Percentiles rank a stretch among this genome's conserved stretches.
Evolutionary conservation across 2,329 filamentous ascomycete species (phyloP).

Genomic region (Penicillium sp.): DNA sequence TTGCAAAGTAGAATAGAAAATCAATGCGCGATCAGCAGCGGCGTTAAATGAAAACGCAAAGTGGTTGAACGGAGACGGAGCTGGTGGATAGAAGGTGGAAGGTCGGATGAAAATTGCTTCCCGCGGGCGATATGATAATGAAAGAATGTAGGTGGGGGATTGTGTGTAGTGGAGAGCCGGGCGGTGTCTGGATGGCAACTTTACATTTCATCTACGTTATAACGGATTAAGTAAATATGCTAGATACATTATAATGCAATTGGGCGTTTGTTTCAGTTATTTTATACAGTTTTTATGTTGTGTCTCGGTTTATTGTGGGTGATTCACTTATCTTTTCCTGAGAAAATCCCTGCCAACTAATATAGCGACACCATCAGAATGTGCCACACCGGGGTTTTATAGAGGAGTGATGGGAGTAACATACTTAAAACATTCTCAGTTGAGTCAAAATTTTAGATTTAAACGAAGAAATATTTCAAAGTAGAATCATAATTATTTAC

Average conservation of each 20-base stretch:
- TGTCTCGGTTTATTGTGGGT: slow-evolving; percentile 1
- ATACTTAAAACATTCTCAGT: background rate
- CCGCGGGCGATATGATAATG: slow-evolving; percentile 38
- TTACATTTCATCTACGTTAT: slow-evolving; percentile 6
- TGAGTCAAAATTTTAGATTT: background rate
- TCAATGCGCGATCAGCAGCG: slow-evolving; percentile 16
- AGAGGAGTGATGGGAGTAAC: background rate
- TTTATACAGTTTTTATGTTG: background rate
- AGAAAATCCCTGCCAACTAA: background rate
- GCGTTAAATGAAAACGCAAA: slow-evolving; percentile 17
- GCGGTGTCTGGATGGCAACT: slow-evolving; percentile 28
- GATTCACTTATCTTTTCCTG: background rate
- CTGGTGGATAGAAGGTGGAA: slow-evolving; percentile 13
- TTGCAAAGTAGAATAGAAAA: slow-evolving; percentile 33
- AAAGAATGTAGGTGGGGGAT: slow-evolving; percentile 32
- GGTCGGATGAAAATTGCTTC: slow-evolving; percentile 38
- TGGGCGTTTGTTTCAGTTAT: background rate
- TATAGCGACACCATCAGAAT: background rate
- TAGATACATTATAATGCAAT: background rate
- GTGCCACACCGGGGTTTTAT: background rate
- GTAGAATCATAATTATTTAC: background rate
- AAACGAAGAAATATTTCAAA: background rate
- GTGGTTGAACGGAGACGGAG: slow-evolving; percentile 6
- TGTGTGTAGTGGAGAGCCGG: slow-evolving; percentile 41
- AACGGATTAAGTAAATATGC: background rate